Evolutionary conservation across 2,329 filamentous ascomycete genomes (phyloP), one percentile per base, ranked within the genome.

Genomic region (Aspergillus viridinutans): DNA sequence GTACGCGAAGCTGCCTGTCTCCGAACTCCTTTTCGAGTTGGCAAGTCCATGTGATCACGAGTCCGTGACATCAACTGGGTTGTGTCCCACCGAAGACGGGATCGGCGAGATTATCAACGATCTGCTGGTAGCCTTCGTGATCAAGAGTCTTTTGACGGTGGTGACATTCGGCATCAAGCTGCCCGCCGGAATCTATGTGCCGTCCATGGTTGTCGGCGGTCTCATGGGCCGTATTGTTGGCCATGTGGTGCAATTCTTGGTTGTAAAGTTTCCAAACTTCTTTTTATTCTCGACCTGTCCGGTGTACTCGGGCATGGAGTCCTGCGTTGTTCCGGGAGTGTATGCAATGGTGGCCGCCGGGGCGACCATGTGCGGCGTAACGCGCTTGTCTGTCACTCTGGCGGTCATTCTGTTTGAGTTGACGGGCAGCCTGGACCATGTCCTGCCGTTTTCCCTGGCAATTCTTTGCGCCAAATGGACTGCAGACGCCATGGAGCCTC

Each of bases 401-500:
- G 92, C 92, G 0, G 92, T 97, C 68, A 97, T 99, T 59, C 79
- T 97, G 0, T 97, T 99, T 65, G 94, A 99, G 73, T 80, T 99
- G 38, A 99, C 94, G 0, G 94, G 94, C 55, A 96, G 91, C 71
- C 80, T 97, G 50, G 90, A 97, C 71, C 95, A 97, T 67, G 94
- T 99, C 3, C 79, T 99, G 10, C 94, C 94, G 0, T 97, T 97
- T 72, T 97, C 92, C 0, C 78, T 99, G 8, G 89, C 90, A 0
- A 91, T 99, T 35, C 80, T 97, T 3, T 92, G 96, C 28, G 87
- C 93, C n/a, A 99, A 99, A 76, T 99, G 94, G 94, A 96, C 92
- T 0, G 92, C 94, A 0, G 94, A 97, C 74, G 92, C 92, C 3
- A 85, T 99, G 52, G 94, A 99, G 73, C 94, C 93, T 17, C 82